Conservation (phyloP, 805 yeast genomes). For the Wickerhamomyces bisporus region DNA sequence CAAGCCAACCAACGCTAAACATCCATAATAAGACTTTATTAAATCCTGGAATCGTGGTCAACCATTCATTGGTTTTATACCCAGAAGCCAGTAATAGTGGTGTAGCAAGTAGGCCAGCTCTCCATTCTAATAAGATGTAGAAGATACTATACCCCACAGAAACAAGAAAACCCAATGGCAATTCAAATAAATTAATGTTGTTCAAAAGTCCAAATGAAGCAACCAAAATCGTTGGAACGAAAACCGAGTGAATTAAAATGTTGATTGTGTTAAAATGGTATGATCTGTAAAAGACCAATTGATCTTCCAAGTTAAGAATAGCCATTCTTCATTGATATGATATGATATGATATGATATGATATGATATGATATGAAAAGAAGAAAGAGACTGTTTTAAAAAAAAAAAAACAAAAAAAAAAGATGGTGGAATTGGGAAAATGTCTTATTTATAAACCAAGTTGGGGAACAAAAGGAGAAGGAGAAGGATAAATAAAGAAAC, state of each 20-base stretch:
- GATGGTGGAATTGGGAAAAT: no score
- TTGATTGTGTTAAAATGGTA: conserved; percentile 53
- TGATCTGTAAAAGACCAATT: conserved; percentile 56
- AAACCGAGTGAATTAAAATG: conserved; percentile 69
- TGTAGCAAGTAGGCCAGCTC: conserved; percentile 42
- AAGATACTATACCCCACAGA: conserved; percentile 48
- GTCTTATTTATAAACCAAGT: no score
- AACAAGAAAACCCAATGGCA: conserved; percentile 43
- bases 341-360: no score
- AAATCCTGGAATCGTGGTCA: conserved; percentile 14
- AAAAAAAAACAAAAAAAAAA: no score
- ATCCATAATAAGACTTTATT: conserved; percentile 19
- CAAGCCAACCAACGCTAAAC: conserved; percentile 64
- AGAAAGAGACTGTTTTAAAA: not conserved
- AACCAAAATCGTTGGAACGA: conserved; percentile 73
- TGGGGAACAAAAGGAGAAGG: no score
- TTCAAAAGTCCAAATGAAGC: conserved; percentile 42
- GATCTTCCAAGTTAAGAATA: conserved; percentile 21
- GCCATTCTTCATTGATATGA: conserved; percentile 5
- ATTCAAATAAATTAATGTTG: conserved; percentile 20
- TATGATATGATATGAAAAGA: no score
- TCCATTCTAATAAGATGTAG: conserved; percentile 53
- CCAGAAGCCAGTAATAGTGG: conserved; percentile 30
- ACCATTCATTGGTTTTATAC: conserved; percentile 21
- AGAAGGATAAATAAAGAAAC: no score